Percentiles rank a stretch among this genome's conserved stretches.
phyloP scores from a whole-genome alignment of 2,329 filamentous ascomycete genomes.

The Cryphonectria radicalis region DNA sequence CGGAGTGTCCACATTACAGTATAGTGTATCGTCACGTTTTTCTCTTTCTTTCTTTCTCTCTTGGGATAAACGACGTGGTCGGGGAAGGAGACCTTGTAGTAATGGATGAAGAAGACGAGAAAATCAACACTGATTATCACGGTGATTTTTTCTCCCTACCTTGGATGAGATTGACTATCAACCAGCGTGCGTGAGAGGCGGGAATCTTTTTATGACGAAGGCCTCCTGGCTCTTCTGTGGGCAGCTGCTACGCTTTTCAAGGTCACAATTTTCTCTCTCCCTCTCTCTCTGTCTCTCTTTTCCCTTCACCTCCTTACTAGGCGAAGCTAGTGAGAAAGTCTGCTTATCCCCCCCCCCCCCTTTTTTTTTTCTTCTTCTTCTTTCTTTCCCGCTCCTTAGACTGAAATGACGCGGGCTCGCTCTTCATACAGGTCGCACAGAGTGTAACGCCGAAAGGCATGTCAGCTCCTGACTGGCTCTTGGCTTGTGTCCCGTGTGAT shows the following conservation, averaged over 20 bases:
- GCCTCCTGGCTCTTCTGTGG: background rate
- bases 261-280: background rate
- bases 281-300: too few species aligned
- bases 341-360: background rate
- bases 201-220: too few species aligned
- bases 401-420: background rate
- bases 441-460: constrained; percentile 11
- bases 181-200: background rate
- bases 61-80: background rate
- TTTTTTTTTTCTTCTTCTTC: background rate
- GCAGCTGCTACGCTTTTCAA: background rate
- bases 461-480: background rate
- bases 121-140: background rate
- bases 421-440: background rate
- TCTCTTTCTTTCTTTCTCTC: too few species aligned
- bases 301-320: background rate
- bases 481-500: background rate
- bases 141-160: background rate
- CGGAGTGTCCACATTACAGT: background rate
- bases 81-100: background rate
- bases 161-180: background rate
- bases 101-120: background rate
- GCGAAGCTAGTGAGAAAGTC: background rate
- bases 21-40: background rate
- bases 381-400: background rate